Evolutionary conservation across 805 yeast genomes (phyloP), one percentile per base, ranked within the genome.

Genomic region (Saccharomyces eubayanus): DNA sequence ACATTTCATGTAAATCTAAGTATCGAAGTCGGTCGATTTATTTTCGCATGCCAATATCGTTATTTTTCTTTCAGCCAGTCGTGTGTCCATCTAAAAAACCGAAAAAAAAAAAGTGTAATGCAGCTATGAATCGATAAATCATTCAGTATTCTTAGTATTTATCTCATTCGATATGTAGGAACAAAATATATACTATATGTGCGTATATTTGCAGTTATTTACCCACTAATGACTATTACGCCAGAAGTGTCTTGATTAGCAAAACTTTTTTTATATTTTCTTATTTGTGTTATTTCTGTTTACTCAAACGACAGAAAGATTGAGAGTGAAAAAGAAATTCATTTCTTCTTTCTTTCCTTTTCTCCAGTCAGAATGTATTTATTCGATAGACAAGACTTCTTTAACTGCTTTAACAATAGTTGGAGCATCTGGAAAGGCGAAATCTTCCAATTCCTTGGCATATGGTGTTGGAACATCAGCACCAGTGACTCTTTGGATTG

Each of bases 391-490:
- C 73, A 87, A 77, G 48, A 85, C 91, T 74, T 85, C 86, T 76
- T 84, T 88, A 62, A 81, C 80, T 62, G 90, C 97, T 80, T 90
- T 86, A 69, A 87, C 81, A 65, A 94, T 87, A 61, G 90, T 82
- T 68, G 88, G 92, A 53, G 88, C 80, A 72, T 91, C 96, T 74
- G 99, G 99, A 97, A 94, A 94, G 53, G 98, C 97, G 71, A 94
- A 88, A 77, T 87, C 95, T 83, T 94, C 99, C 71, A 94, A 82
- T 77, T 86, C 91, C 74, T 84, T 82, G 65, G 97, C 96, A 72
- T 94, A 94, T 61, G 99, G 99, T 63, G 99, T 94, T 74, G 99
- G 99, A 31, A 91, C 97, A 78, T 94, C 99, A 71, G 98, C 96
- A 74, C 99, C 99, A 56, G 99, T 94, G 67, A 91, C 92, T 81